phyloP scores from a whole-genome alignment of 2,329 filamentous ascomycete species.

The Clonostachys chloroleuca region DNA sequence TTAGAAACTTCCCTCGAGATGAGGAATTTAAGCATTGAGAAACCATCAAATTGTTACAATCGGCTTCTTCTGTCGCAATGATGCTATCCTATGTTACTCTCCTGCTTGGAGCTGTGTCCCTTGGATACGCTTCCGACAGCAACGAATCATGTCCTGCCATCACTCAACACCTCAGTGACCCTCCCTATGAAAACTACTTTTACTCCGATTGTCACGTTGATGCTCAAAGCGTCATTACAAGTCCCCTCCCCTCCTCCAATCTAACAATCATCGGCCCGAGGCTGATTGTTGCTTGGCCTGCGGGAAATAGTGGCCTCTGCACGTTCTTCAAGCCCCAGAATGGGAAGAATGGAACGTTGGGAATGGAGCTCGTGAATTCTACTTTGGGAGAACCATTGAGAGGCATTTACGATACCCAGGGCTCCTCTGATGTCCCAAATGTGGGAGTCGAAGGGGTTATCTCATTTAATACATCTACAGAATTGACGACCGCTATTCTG shows the following conservation, averaged over 20 bases:
- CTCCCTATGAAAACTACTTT: conserved; percentile 62
- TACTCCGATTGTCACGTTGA: conserved; percentile 59
- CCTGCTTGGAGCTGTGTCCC: no score
- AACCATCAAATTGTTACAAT: no score
- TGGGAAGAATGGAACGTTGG: conserved; percentile 46
- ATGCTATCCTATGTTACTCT: no score
- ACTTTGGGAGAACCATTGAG: conserved; percentile 34
- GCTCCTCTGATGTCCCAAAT: conserved; percentile 22
- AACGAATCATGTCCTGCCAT: no score
- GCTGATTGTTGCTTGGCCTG: conserved; percentile 56
- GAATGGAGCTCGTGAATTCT: conserved; percentile 46
- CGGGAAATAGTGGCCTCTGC: conserved; percentile 57
- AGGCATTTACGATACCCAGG: conserved; percentile 30
- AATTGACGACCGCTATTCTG: conserved; percentile 50
- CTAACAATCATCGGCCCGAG: conserved; percentile 51
- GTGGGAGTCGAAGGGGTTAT: conserved; percentile 51
- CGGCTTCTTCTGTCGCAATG: no score
- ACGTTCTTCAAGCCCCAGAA: conserved; percentile 51
- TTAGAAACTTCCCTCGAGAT: no score
- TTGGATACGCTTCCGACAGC: no score
- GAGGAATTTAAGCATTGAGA: no score
- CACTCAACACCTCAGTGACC: conserved; percentile 34
- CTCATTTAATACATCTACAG: conserved; percentile 52
- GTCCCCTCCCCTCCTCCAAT: conserved; percentile 46
- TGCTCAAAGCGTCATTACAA: conserved; percentile 57